Evolutionary conservation across 805 yeast genomes (phyloP).

Genomic region (Teunomyces aglyptinius): DNA sequence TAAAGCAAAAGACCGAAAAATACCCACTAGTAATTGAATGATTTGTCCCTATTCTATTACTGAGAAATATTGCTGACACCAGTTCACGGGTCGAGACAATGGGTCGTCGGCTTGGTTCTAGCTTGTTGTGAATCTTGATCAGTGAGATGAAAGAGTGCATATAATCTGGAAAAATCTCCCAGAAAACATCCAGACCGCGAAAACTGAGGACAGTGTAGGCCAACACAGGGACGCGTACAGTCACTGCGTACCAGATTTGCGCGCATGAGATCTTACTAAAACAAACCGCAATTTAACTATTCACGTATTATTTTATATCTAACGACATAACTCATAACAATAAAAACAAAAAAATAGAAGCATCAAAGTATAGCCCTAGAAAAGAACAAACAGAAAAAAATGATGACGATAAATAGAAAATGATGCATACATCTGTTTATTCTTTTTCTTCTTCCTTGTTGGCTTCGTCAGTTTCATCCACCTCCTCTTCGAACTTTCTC

Average conservation of each 20-base stretch:
- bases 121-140: slow-evolving; percentile 1
- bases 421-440: background rate
- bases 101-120: background rate
- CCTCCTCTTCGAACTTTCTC: slow-evolving; percentile 8
- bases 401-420: slow-evolving; percentile 3
- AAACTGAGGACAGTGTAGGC: background rate
- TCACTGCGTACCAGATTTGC: no score
- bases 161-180: background rate
- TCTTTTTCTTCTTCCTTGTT: slow-evolving; percentile 6
- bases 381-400: background rate
- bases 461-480: slow-evolving; percentile 2
- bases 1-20: background rate
- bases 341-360: slow-evolving; percentile 1
- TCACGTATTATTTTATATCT: slow-evolving; percentile 4
- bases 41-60: background rate
- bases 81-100: background rate
- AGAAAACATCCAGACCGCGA: background rate
- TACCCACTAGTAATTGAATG: background rate
- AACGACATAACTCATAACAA: slow-evolving; percentile 4
- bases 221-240: no score
- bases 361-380: slow-evolving; percentile 3
- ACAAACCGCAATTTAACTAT: background rate
- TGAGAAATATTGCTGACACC: background rate
- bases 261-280: no score
- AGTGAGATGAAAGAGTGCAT: slow-evolving; percentile 1